Evolutionary conservation across 1,139 yeast species (phyloP), one percentile per base, ranked within the genome.

Genomic region (Scheffersomyces insectosa): DNA sequence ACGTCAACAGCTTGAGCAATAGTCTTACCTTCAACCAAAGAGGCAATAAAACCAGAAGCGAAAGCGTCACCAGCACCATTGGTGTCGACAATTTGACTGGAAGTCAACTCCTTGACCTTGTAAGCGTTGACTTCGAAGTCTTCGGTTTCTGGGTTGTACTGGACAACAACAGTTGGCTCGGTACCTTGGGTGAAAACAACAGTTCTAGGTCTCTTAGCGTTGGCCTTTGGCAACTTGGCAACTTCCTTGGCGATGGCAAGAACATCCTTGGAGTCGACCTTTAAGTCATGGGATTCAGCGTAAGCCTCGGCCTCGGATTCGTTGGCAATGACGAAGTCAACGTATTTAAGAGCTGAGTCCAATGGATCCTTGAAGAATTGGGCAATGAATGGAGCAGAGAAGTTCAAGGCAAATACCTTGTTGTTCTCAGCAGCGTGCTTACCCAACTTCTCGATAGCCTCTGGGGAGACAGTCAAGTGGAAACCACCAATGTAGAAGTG

Each of bases 61-160:
- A 93, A 93, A 20, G 99, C 98, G 65, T 93, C 99, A 67, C 99
- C 99, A 38, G 99, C 99, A 75, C 99, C 99, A 72, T 93, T 93
- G 63, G 98, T 88, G 73, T 93, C 99, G 45, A 79, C 84, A 51
- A 93, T 79, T 68, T 85, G 75, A 41, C 77, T 70, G 38, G 80
- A 61, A 38, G 80, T 85, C 61, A 93, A 78, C 49, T 84, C 79
- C 56, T 81, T 85, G 43, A 93, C 97, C 41, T 86, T 77, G 75
- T 68, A 82, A 57, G 74, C 72, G 53, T 77, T 66, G 49, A 79
- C 70, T 16, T 64, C 67, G 57, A 66, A 78, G 36, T 75, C 62
- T 46, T 77, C 79, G 38, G 77, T 62, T 31, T 66, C 66, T 42
- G 70, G 66, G 50, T 79, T 75, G 60, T 78, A 75, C 42, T 79